Evolutionary conservation across 441 rosid genomes (phyloP).

Genomic region (Populus hybrid): DNA sequence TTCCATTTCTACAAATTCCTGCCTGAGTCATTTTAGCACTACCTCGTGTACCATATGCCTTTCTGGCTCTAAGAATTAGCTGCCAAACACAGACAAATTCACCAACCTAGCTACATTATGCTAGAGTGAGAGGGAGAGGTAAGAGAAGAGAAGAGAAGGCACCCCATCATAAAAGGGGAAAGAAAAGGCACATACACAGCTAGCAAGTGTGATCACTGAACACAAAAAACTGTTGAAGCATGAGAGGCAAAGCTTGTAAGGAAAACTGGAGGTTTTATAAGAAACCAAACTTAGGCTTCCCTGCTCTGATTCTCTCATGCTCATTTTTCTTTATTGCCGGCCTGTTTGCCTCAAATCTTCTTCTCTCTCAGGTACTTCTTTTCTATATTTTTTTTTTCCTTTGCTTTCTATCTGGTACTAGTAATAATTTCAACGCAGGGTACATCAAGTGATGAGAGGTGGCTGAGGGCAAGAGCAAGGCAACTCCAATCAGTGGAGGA

Average conservation of each 20-base stretch:
- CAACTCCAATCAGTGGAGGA: constrained; percentile 33
- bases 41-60: no score
- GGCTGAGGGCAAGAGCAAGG: constrained; percentile 26
- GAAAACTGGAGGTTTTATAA: constrained; percentile 34
- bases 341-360: constrained; percentile 34
- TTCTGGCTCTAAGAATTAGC: no score
- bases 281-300: constrained; percentile 32
- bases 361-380: constrained; percentile 38
- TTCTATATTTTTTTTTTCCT: not conserved
- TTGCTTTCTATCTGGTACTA: not conserved
- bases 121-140: no score
- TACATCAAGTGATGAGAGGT: constrained; percentile 1
- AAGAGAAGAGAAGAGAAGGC: no score
- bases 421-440: no score
- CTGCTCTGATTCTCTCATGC: constrained; percentile 37
- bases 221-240: not conserved
- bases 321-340: constrained; percentile 51
- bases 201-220: not conserved
- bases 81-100: no score
- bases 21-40: not conserved
- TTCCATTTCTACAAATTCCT: not conserved
- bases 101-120: no score
- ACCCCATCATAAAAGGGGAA: no score
- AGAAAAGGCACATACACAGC: no score
- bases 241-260: constrained; percentile 32